phyloP scores from a whole-genome alignment of 331 rosid species.

The Stylosanthes scabra region DNA sequence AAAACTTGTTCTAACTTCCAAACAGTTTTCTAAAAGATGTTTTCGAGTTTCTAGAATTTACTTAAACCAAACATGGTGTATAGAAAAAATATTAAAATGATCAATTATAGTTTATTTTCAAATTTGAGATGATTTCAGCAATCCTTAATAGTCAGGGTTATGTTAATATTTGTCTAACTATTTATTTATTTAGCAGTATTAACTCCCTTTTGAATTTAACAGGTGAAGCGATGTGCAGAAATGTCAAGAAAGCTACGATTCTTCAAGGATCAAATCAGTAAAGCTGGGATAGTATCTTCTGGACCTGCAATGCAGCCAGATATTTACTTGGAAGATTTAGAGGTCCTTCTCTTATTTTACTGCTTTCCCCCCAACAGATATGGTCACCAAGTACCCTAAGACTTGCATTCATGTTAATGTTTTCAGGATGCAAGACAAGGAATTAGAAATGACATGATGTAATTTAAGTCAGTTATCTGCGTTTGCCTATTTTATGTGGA shows the following conservation, averaged over 20 bases:
- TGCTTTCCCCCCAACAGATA: constrained; percentile 9
- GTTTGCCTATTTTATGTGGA: constrained; percentile 18
- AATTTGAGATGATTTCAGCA: not conserved
- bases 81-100: constrained; percentile 12
- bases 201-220: constrained; percentile 36
- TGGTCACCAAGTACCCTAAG: constrained; percentile 28
- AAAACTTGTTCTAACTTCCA: not conserved
- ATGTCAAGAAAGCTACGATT: constrained; percentile 96
- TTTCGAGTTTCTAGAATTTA: constrained; percentile 16
- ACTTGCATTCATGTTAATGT: constrained; percentile 23
- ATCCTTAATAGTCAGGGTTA: not conserved
- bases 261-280: constrained; percentile 90
- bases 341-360: constrained; percentile 58
- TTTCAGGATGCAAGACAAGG: not conserved
- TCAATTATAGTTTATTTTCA: not conserved
- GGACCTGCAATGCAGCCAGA: constrained; percentile 60
- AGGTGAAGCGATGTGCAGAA: constrained; percentile 98
- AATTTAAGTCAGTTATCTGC: constrained; percentile 20
- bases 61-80: not conserved
- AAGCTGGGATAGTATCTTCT: constrained; percentile 76
- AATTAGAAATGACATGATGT: not conserved
- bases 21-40: not conserved
- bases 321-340: constrained; percentile 78
- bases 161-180: constrained; percentile 14
- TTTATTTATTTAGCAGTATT: constrained; percentile 12